Base-by-base conservation (phyloP, 768 basidiomycete species). In the Neoboletus brunneissimus region DNA sequence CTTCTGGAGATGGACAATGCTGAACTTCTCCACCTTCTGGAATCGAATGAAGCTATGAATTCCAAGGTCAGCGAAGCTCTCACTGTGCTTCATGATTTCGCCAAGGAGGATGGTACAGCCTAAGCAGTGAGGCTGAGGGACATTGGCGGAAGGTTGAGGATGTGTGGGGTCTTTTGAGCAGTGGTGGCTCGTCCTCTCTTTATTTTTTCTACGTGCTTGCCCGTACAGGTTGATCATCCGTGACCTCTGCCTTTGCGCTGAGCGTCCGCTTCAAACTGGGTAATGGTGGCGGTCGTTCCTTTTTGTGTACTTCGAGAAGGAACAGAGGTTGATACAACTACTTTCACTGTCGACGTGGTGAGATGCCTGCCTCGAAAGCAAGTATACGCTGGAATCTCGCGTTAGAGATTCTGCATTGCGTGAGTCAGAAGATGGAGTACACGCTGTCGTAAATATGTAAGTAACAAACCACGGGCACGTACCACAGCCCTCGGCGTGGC, bases 1-100 rank as follows among this genome's bases (percentile, higher is more conserved):
- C 80, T 98, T 68, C 84, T 98, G 61, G 95, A 99, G 84, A 98
- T 99, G 96, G 95, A 98, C 74, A 96, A 96, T 76, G 69, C 81
- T 47, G 97, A 98, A 75, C 81, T 99, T 49, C 77, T 98, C 29
- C 88, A 91, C 75, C 83, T 99, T 48, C 76, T 98, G 64, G 94
- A 96, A 58, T 77, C 85, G 53, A 76, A 78, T 22, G 91, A 93
- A 11, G 85, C 94, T 42, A 84, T 99, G 81, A 83, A 84, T 67
- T 77, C 80, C 74, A 99, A 99, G 82, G 89, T 97, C 62, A 84
- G 83, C 57, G 96, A 98, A 79, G 96, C 96, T 32, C 81, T 98
- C 59, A 71, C 79, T 55, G 95, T 98, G 48, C 80, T 98, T 52
- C 86, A 90, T 54, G 94, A 97, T 67, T 98, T 88, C 78, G 70